These are phyloP conservation scores for Sporothrix schenckii DNA, from an alignment of 2,329 filamentous ascomycete genomes.

Conservation along the genomic window DNA sequence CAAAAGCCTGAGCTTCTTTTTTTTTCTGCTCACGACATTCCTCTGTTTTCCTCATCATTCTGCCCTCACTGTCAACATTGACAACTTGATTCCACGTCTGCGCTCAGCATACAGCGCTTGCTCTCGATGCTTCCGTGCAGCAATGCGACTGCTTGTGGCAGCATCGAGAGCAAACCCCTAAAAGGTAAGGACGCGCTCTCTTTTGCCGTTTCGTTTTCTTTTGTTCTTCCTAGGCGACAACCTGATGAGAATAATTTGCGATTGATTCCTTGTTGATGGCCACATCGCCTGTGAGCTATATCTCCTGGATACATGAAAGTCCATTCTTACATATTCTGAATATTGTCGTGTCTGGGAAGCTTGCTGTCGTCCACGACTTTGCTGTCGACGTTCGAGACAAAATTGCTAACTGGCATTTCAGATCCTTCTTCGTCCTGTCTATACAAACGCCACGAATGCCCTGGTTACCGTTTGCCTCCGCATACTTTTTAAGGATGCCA, in stretches of 20 bases:
- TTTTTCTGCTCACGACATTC: neutral
- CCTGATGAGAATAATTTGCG: constrained; percentile 95
- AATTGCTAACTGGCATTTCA: constrained; percentile 24
- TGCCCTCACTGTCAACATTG: neutral
- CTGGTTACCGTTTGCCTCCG: too few relatives aligned
- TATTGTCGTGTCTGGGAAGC: constrained; percentile 26
- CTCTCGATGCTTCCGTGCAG: neutral
- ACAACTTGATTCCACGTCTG: neutral
- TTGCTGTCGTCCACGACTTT: neutral
- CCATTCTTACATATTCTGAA: constrained; percentile 94
- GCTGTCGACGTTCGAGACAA: neutral
- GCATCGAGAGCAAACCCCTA: neutral
- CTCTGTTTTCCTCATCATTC: neutral
- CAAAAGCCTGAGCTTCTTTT: constrained; percentile 19
- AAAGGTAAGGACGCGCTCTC: constrained; percentile 29
- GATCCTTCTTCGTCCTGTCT: neutral
- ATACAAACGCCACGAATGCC: neutral
- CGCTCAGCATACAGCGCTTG: constrained; percentile 5
- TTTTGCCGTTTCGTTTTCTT: constrained; percentile 29
- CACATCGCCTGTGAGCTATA: constrained; percentile 80
- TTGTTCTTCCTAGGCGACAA: constrained; percentile 33
- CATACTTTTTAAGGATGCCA: too few relatives aligned
- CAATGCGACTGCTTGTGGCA: neutral
- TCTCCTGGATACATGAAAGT: constrained; percentile 75
- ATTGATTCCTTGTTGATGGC: constrained; percentile 77